Base-by-base conservation (phyloP, 352 stramenopile species). In the Phytopythium boreale region DNA sequence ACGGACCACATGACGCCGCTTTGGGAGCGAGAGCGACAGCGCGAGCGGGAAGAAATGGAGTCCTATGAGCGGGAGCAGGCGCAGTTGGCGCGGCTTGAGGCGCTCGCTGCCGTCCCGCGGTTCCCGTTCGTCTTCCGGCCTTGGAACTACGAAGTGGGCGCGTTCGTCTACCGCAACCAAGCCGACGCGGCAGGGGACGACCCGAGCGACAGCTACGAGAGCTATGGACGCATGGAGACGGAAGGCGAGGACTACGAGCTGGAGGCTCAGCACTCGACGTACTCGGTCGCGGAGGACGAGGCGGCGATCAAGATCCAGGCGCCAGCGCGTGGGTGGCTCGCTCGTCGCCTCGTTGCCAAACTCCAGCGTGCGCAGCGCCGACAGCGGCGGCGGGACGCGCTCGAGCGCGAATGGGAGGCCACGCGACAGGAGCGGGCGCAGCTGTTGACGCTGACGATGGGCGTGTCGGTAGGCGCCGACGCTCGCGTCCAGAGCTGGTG, bases 201-300 rank as follows among this genome's bases (percentile, higher is more conserved):
- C 11, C 11, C 11, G 82, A 67, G 89, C 59, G 77, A 84, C 2
- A 44, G 58, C 7, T 39, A 55, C 17, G 80, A 91, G 20, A 55
- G 27, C 6, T 89, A 68, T 22, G 74, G 77, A 20, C 88, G 88
- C 41, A 79, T 68, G 29, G 64, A 63, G 5, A 43, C 56, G 4
- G 56, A 62, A 17, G 31, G 20, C 5, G 9, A 36, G 5, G 58
- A 47, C 37, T 61, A 69, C n/a, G 64, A 76, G 3, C 64, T 70
- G 29, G 60, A 71, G 26, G 36, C 37, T 19, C 79, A 84, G 12
- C 81, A 85, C 17, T 78, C 81, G 0, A 74, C 75, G n/a, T 92
- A 93, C 67, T 76, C 74, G 34, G 67, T 90, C 22, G 74, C 78
- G 6, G 81, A 93, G 63, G 82, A 92, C 41, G 76, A 88, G 34